Conservation (phyloP, 345 rosid genomes). For the Eucalyptus regnans region DNA sequence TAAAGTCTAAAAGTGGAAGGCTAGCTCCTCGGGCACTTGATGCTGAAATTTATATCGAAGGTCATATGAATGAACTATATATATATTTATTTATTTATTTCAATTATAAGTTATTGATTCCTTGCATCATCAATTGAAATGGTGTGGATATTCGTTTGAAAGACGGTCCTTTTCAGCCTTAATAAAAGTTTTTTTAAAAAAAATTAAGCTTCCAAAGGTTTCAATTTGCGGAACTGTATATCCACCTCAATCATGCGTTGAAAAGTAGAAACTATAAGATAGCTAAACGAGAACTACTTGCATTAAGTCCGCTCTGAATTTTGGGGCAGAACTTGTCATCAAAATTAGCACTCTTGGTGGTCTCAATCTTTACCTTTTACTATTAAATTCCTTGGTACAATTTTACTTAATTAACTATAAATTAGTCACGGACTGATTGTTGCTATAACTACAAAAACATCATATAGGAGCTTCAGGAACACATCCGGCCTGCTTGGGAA, state of each 20-base stretch:
- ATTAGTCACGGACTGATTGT: not conserved
- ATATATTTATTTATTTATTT: too few species aligned
- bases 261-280: not conserved
- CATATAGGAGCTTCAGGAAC: not conserved
- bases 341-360: not conserved
- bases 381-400: not conserved
- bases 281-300: not conserved
- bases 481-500: not conserved
- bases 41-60: too few species aligned
- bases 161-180: not conserved
- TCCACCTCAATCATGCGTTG: not conserved
- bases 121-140: not conserved
- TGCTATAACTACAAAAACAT: not conserved
- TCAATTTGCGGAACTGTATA: not conserved
- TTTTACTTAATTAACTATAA: not conserved
- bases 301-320: not conserved
- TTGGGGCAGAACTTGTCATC: not conserved
- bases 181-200: not conserved
- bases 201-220: fast-evolving
- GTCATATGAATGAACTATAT: not conserved
- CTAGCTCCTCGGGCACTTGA: not conserved
- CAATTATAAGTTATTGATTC: not conserved
- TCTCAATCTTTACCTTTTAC: not conserved
- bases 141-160: not conserved
- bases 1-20: not conserved